Evolutionary conservation across 208 protist genomes (phyloP).

Genomic region (Leishmania martiniquensis): DNA sequence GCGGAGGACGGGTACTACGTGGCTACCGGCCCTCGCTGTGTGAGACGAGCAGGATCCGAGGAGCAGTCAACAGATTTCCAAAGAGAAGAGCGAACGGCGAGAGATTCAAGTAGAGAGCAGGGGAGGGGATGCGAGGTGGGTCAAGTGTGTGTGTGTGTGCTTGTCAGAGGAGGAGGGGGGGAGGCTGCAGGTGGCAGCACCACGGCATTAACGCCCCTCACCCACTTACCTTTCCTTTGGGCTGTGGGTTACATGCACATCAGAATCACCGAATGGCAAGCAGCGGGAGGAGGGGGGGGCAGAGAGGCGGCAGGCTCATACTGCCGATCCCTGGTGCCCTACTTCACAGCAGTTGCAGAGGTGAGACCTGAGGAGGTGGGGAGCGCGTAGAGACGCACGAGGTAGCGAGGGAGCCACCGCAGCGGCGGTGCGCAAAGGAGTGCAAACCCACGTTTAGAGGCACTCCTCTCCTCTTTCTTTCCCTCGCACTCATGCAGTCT

Average conservation of each 20-base stretch:
- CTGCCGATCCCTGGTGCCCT: neutral
- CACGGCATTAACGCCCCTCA: neutral
- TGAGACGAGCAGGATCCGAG: neutral
- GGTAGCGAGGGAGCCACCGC: too few relatives aligned
- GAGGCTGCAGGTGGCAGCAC: neutral
- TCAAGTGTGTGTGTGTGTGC: neutral
- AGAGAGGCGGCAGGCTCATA: neutral
- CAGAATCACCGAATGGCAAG: neutral
- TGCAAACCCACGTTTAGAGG: too few relatives aligned
- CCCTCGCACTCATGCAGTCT: too few relatives aligned
- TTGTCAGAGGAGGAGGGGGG: too few relatives aligned
- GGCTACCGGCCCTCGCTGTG: neutral
- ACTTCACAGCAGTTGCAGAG: neutral
- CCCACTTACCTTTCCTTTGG: neutral
- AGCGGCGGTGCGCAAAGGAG: too few relatives aligned
- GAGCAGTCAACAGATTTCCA: too few relatives aligned
- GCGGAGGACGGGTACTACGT: neutral
- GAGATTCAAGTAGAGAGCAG: neutral
- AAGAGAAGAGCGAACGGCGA: neutral
- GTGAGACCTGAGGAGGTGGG: neutral
- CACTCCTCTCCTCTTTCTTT: too few relatives aligned
- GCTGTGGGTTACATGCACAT: neutral
- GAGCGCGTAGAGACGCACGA: too few relatives aligned
- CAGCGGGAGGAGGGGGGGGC: neutral
- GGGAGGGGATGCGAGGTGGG: neutral